Percentiles rank a stretch among this genome's conserved stretches.
Conservation (phyloP, 306 rosid species). For the Citrullus amarus region DNA sequence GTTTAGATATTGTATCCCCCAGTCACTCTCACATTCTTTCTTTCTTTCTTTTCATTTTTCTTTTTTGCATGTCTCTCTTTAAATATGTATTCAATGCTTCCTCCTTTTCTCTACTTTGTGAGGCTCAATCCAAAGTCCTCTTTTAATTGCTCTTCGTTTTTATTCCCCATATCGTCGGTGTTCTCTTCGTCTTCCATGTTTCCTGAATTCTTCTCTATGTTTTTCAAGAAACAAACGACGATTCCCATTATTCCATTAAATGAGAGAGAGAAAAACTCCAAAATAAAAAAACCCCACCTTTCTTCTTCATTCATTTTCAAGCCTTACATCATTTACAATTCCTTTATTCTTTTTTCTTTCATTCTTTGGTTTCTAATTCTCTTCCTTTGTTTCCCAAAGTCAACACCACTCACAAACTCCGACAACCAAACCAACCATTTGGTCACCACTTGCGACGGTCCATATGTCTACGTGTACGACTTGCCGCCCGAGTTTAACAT, state of each 20-base stretch:
- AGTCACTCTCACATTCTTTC: too few relatives aligned
- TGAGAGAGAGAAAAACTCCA: conserved; percentile 21
- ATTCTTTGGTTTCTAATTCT: conserved; percentile 31
- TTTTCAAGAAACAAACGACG: conserved; percentile 36
- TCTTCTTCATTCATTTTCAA: background rate
- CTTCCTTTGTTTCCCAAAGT: conserved; percentile 16
- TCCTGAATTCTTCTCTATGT: conserved; percentile 17
- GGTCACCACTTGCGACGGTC: conserved; percentile 23
- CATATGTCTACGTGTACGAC: conserved; percentile 40
- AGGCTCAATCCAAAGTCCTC: background rate
- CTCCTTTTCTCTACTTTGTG: background rate
- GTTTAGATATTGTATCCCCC: too few relatives aligned
- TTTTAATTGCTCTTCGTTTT: background rate
- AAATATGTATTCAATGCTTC: background rate
- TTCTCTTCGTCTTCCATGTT: background rate
- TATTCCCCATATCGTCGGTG: background rate
- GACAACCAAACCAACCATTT: background rate
- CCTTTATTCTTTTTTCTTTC: conserved; percentile 27
- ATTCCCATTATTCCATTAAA: conserved; percentile 15
- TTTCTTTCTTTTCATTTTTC: background rate
- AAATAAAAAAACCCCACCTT: conserved; percentile 15
- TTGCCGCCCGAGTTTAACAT: conserved; percentile 59
- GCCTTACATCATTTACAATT: conserved; percentile 7
- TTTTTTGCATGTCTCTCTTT: background rate
- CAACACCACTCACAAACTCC: background rate